Percentiles rank a stretch among this genome's conserved stretches.
These are phyloP conservation scores for Trichoderma gracile DNA, from an alignment of 2,329 filamentous ascomycete genomes.

Conservation along the genomic window DNA sequence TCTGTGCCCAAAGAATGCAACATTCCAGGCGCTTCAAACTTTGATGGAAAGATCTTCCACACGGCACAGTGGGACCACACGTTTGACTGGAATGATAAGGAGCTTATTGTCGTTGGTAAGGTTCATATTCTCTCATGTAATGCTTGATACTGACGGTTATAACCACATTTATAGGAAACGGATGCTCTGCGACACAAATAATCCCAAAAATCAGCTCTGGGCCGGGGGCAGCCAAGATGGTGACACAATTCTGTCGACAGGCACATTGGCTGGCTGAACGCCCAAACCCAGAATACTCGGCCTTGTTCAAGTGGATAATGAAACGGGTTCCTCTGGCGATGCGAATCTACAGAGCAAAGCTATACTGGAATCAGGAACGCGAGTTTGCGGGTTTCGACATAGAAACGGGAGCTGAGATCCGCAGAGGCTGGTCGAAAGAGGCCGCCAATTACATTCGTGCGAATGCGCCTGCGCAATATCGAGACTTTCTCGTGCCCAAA, in stretches of 20 bases:
- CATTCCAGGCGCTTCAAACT: constrained; percentile 29
- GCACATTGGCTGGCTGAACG: constrained; percentile 47
- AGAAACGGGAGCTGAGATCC: constrained; percentile 23
- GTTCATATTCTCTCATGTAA: fast-evolving
- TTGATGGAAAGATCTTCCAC: constrained; percentile 32
- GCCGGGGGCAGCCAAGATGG: constrained; percentile 36
- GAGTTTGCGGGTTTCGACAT: constrained; percentile 33
- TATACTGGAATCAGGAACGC: constrained; percentile 31
- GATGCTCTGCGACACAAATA: constrained; percentile 34
- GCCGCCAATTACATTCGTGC: constrained; percentile 34
- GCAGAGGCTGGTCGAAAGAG: constrained; percentile 28
- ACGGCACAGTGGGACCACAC: constrained; percentile 34
- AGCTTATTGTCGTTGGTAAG: constrained; percentile 32
- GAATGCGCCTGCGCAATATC: constrained; percentile 34
- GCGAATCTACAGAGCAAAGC: constrained; percentile 29
- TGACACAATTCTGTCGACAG: constrained; percentile 53
- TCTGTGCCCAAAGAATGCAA: constrained; percentile 31
- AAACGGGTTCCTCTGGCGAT: constrained; percentile 32
- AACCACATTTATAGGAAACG: constrained; percentile 29
- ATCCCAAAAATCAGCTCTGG: constrained; percentile 32
- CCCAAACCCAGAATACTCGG: constrained; percentile 31
- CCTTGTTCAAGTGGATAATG: constrained; percentile 32
- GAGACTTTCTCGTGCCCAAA: constrained; percentile 36
- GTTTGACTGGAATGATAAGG: constrained; percentile 33
- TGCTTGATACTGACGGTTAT: neutral